Base-by-base conservation (phyloP, 805 yeast genomes). In the Lachancea kluyveri region DNA sequence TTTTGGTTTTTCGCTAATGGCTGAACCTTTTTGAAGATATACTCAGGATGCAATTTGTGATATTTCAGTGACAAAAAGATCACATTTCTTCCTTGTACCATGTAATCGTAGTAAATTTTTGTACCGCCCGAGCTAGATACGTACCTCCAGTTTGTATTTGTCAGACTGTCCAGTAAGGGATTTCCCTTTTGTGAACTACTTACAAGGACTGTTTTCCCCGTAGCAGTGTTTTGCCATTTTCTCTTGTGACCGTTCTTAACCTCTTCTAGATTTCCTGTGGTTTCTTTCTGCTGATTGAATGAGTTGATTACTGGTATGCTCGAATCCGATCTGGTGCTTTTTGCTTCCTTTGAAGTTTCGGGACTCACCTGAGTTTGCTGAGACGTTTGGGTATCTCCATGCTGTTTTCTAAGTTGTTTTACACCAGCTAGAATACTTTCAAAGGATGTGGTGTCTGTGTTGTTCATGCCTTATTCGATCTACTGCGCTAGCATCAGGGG, bases 1-100 rank as follows among this genome's bases (percentile, higher is more conserved):
- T 71, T 57, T 6, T 67, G 62, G 20, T 62, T 58, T 45, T 62
- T 68, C 5, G 46, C 25, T 33, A 60, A 41, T 19, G 62, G 56
- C 38, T 57, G 64, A 54, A 79, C 65, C 37, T 80, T 64, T 39
- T 72, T 72, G 57, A 72, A 70, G 3, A 83, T 67, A 45, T 83
- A 82, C 43, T 81, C 90, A 0, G 88, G 86, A 42, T 78, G 80
- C 23, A 83, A 59, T 52, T 80, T 81, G 49, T 80, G 86, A 50
- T 82, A 83, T 31, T 79, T 77, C 28, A 83, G 53, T 1, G 85
- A 74, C 3, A 83, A 61, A 42, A 81, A 80, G 0, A 83, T 45
- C 1, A 79, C 69, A 35, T 51, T 74, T 54, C 52, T 70, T 57
- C 18, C 77, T 62, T 71, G 76, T 10, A 82, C 68, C 29, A 77